Evolutionary conservation across 139 green algal species (phyloP), one percentile per base, ranked within the genome.

Genomic region (Micromonas commoda): DNA sequence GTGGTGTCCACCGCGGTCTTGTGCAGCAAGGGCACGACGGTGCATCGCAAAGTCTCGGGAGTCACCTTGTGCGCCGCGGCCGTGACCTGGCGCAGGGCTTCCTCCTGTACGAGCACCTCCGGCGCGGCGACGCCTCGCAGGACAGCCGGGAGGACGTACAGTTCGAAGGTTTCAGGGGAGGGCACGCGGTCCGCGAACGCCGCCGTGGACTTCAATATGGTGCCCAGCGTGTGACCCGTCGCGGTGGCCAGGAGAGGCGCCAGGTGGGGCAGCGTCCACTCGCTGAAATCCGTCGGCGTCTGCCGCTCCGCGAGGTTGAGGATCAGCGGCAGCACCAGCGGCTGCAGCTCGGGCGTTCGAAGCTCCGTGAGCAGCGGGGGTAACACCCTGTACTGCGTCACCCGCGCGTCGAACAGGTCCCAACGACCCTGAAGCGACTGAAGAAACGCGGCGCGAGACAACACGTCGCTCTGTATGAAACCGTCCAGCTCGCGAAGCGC

Each of bases 401-500:
- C 80, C 1, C 92, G 83, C 33, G 82, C 67, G 77, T 94, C 87
- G 61, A 96, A 88, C 32, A 83, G 80, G 6, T 65, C 57, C 85
- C 88, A 94, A 0, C 94, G 79, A 54, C 31, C 51, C 0, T 54
- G 66, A n/a, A 94, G 78, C 68, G 92, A 86, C 19, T 90, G 86
- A 28, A 94, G 77, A 64, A 95, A 93, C 26, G 82, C 32, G 3
- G 86, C 87, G 81, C 92, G 92, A 71, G 93, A 86, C 21, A 84
- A 51, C 23, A 64, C 71, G 35, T 94, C 89, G 3, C 86, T 82
- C 80, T 94, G 89, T 51, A 96, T 71, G 51, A 96, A 85, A 60
- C 75, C 84, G 78, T 96, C 91, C 63, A 96, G 82, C 73, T 96
- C 97, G 57, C 87, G 81, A 71, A 95, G 83, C 13, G 86, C 87